Conservation (phyloP, 805 yeast genomes). For the Ogataea pilisensis region DNA sequence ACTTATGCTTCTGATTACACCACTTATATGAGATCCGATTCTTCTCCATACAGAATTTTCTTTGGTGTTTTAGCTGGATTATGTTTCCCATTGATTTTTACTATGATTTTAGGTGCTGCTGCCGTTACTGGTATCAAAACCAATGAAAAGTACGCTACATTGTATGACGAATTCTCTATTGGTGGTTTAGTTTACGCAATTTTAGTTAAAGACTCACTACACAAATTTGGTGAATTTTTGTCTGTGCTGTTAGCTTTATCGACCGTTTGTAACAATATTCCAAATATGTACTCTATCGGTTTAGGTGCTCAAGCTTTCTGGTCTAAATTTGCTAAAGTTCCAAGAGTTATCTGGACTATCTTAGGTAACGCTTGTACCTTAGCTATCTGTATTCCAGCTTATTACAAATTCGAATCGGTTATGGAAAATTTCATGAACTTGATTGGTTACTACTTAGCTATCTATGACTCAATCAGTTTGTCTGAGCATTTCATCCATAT, state of each 20-base stretch:
- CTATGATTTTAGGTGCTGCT: slow-evolving; percentile 84
- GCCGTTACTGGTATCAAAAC: slow-evolving; percentile 63
- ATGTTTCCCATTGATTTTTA: slow-evolving; percentile 62
- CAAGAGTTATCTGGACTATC: slow-evolving; percentile 81
- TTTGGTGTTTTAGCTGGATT: slow-evolving; percentile 61
- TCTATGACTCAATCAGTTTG: slow-evolving; percentile 70
- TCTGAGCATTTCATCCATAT: slow-evolving; percentile 82
- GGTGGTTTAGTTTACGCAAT: slow-evolving; percentile 85
- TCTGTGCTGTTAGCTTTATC: slow-evolving; percentile 81
- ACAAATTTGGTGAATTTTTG: slow-evolving; percentile 87
- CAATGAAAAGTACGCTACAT: slow-evolving; percentile 40
- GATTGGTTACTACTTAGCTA: slow-evolving; percentile 87
- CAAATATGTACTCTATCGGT: slow-evolving; percentile 90
- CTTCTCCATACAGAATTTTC: slow-evolving; percentile 58
- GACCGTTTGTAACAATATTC: slow-evolving; percentile 87
- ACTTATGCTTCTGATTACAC: slow-evolving; percentile 92
- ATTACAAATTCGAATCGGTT: slow-evolving; percentile 64
- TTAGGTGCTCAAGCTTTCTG: slow-evolving; percentile 83
- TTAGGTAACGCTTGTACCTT: slow-evolving; percentile 70
- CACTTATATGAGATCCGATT: slow-evolving; percentile 72
- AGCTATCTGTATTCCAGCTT: slow-evolving; percentile 88
- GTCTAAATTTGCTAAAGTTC: slow-evolving; percentile 68
- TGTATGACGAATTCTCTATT: slow-evolving; percentile 50
- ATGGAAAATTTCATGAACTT: slow-evolving; percentile 87
- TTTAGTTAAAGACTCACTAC: slow-evolving; percentile 73